These are phyloP conservation scores for Boletus patriciae DNA, from an alignment of 768 basidiomycete species.

Conservation along the genomic window DNA sequence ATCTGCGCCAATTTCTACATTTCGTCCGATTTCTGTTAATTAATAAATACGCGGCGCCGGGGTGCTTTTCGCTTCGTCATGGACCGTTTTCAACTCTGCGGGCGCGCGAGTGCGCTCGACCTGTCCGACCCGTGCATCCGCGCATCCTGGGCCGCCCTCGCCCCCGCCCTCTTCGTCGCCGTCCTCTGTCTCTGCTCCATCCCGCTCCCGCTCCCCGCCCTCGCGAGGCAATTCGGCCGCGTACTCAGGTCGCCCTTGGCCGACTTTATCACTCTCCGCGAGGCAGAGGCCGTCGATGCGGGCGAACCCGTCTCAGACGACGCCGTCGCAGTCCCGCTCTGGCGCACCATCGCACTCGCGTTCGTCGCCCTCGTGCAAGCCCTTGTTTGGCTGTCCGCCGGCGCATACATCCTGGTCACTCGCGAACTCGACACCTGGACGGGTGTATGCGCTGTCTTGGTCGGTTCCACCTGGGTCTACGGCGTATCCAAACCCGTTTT, in stretches of 20 bases:
- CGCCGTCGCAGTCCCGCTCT: constrained; percentile 41
- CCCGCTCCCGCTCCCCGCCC: constrained; percentile 25
- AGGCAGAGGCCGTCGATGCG: constrained; percentile 52
- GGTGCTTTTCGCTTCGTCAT: constrained; percentile 1
- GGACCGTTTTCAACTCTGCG: constrained; percentile 15
- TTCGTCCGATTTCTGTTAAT: neutral
- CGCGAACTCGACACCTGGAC: constrained; percentile 35
- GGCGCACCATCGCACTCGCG: constrained; percentile 60
- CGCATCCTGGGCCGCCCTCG: constrained; percentile 49
- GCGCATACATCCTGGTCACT: constrained; percentile 52
- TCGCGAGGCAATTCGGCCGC: constrained; percentile 16
- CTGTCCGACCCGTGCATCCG: constrained; percentile 49
- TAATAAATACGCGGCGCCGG: too few species aligned
- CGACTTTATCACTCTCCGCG: constrained; percentile 49
- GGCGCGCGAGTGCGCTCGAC: constrained; percentile 32
- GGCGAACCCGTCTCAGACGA: neutral
- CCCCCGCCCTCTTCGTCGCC: constrained; percentile 49
- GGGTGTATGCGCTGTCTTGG: constrained; percentile 44
- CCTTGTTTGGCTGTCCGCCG: constrained; percentile 57
- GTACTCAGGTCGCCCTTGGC: constrained; percentile 32
- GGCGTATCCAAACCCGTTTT: constrained; percentile 55
- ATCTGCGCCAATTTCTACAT: neutral
- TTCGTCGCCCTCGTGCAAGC: constrained; percentile 56
- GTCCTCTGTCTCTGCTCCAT: constrained; percentile 41
- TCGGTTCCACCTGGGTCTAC: constrained; percentile 66